These are phyloP conservation scores for Emmonsiellopsis sp. DNA, from an alignment of 2,329 filamentous ascomycete species.

Conservation along the genomic window DNA sequence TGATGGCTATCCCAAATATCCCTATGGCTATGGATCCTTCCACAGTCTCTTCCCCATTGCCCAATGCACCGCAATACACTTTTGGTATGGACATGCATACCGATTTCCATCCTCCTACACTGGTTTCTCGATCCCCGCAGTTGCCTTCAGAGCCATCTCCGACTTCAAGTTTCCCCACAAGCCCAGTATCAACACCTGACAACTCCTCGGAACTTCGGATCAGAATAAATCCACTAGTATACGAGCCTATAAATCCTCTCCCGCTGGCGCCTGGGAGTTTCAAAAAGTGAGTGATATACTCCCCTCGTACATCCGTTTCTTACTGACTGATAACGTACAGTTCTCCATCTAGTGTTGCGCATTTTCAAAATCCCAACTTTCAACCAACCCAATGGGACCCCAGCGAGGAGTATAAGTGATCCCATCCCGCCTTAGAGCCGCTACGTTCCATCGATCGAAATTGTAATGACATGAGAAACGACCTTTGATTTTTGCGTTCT, in stretches of 20 bases:
- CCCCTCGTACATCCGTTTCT: neutral
- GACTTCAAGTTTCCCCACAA: constrained; percentile 15
- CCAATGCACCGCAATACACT: constrained; percentile 20
- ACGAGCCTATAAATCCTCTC: constrained; percentile 31
- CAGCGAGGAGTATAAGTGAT: constrained; percentile 24
- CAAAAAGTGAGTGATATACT: constrained; percentile 26
- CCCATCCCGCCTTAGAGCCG: neutral
- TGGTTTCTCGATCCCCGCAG: constrained; percentile 8
- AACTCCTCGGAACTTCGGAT: constrained; percentile 19
- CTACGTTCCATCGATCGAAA: neutral
- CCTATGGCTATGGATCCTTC: constrained; percentile 28
- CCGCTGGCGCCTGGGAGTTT: constrained; percentile 30
- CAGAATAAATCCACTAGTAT: constrained; percentile 32
- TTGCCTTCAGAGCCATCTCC: constrained; percentile 16
- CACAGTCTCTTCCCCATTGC: constrained; percentile 20
- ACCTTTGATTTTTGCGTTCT: neutral
- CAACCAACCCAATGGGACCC: constrained; percentile 37
- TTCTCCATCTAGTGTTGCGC: constrained; percentile 36
- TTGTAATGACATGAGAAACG: neutral
- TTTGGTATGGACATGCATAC: constrained; percentile 21
- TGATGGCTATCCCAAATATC: constrained; percentile 33
- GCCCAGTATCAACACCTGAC: constrained; percentile 24
- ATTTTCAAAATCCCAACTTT: constrained; percentile 38
- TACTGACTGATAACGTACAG: constrained; percentile 15
- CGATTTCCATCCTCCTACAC: constrained; percentile 5